Evolutionary conservation across 495 filamentous ascomycete genomes (phyloP).

Genomic region (Aspergillus leporis): DNA sequence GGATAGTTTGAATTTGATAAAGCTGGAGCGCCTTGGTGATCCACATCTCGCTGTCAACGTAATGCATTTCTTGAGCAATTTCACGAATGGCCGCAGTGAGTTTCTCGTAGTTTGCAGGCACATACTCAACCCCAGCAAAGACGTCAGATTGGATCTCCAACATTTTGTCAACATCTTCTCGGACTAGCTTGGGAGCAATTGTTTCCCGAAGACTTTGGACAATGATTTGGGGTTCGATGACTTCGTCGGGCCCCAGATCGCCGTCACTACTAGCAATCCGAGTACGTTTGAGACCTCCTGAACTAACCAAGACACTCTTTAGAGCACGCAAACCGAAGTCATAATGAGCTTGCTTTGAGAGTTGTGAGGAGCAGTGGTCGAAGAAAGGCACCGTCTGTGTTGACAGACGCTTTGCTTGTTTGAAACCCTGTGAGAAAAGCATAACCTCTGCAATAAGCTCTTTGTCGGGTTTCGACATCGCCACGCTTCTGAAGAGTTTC

Average conservation of each 20-base stretch:
- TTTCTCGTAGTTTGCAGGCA: constrained; percentile 79
- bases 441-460: constrained; percentile 99
- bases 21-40: constrained; percentile 95
- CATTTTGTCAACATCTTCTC: constrained; percentile 87
- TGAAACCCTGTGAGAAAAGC: constrained; percentile 99
- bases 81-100: constrained; percentile 79
- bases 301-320: constrained; percentile 98
- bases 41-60: constrained; percentile 90
- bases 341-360: constrained; percentile 98
- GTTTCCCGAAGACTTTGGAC: constrained; percentile 98
- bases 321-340: constrained; percentile 96
- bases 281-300: constrained; percentile 89
- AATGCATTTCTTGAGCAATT: constrained; percentile 77
- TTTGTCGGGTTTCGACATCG: constrained; percentile 99
- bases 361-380: constrained; percentile 73
- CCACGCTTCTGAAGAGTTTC: constrained; percentile 97
- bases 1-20: constrained; percentile 95
- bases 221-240: constrained; percentile 95
- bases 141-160: constrained; percentile 76
- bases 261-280: constrained; percentile 61
- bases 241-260: constrained; percentile 64
- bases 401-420: constrained; percentile 86
- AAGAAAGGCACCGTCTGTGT: constrained; percentile 98
- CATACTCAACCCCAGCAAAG: constrained; percentile 91
- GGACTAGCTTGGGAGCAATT: constrained; percentile 94